phyloP scores from a whole-genome alignment of 768 basidiomycete species.

The Amanita inopinata region DNA sequence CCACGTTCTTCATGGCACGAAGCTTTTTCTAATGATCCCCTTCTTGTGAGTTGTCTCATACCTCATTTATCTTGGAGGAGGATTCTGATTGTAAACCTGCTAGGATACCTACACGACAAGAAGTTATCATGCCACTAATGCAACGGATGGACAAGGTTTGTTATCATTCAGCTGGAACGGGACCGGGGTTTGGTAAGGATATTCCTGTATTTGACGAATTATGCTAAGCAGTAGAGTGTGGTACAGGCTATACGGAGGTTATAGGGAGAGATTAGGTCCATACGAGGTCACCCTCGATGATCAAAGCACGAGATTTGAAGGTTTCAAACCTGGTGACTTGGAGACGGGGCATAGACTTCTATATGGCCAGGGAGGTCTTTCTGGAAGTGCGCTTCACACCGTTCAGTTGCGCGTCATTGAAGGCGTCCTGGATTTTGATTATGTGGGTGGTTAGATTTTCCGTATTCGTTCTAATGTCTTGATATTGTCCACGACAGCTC shows the following conservation, averaged over 20 bases:
- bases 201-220: not conserved
- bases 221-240: not conserved
- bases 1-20: constrained; percentile 9
- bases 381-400: not conserved
- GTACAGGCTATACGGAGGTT: constrained; percentile 10
- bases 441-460: not conserved
- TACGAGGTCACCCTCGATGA: constrained; percentile 9
- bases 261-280: constrained; percentile 8
- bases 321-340: not conserved
- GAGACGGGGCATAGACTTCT: not conserved
- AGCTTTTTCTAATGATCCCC: not conserved
- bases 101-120: too few species aligned
- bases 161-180: constrained; percentile 9
- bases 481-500: too few species aligned
- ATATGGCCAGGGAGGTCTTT: not conserved
- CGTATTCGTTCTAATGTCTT: not conserved
- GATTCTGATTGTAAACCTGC: constrained; percentile 2
- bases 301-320: not conserved
- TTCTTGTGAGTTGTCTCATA: not conserved
- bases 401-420: not conserved
- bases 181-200: constrained; percentile 9
- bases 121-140: constrained; percentile 9
- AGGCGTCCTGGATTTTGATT: not conserved
- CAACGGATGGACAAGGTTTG: constrained; percentile 3
- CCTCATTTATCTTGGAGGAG: not conserved